These are phyloP conservation scores for Hygrocybe coccinea DNA, from an alignment of 768 basidiomycete species.

Conservation along the genomic window DNA sequence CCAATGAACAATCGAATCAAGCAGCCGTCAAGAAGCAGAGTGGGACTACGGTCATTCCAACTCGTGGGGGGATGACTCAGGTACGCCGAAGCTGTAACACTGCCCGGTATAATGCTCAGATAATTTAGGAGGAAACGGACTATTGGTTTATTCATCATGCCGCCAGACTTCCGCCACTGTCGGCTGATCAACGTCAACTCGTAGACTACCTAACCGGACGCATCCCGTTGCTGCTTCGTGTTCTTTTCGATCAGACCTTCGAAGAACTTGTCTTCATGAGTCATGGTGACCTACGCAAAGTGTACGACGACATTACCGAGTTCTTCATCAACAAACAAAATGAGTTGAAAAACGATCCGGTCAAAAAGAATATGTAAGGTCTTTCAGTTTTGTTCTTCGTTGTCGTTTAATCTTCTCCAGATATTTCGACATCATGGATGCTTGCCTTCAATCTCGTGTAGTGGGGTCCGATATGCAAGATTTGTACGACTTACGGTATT, in stretches of 20 bases:
- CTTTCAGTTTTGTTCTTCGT: conserved; percentile 6
- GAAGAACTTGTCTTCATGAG: conserved; percentile 8
- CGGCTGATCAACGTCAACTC: conserved; percentile 11
- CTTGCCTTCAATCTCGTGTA: conserved; percentile 9
- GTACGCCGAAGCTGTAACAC: conserved; percentile 12
- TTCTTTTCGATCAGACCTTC: conserved; percentile 11
- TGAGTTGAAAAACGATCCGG: background rate
- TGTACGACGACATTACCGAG: conserved; percentile 5
- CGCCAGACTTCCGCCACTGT: conserved; percentile 9
- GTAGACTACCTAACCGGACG: conserved; percentile 14
- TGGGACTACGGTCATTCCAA: conserved; percentile 8
- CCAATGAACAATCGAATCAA: conserved; percentile 12
- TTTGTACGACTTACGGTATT: conserved; percentile 14
- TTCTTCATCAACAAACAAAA: conserved; percentile 9
- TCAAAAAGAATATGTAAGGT: conserved; percentile 11
- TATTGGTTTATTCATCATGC: conserved; percentile 12
- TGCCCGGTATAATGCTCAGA: conserved; percentile 10
- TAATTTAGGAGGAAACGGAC: conserved; percentile 11
- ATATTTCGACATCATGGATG: conserved; percentile 13
- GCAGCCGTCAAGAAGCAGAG: conserved; percentile 12
- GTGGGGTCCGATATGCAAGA: conserved; percentile 8
- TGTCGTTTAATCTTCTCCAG: conserved; percentile 7
- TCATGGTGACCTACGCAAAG: conserved; percentile 5
- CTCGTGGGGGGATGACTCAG: conserved; percentile 15
- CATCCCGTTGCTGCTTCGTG: conserved; percentile 14